Evolutionary conservation across 2,329 filamentous ascomycete species (phyloP).

Genomic region (Alternaria gansuensis): DNA sequence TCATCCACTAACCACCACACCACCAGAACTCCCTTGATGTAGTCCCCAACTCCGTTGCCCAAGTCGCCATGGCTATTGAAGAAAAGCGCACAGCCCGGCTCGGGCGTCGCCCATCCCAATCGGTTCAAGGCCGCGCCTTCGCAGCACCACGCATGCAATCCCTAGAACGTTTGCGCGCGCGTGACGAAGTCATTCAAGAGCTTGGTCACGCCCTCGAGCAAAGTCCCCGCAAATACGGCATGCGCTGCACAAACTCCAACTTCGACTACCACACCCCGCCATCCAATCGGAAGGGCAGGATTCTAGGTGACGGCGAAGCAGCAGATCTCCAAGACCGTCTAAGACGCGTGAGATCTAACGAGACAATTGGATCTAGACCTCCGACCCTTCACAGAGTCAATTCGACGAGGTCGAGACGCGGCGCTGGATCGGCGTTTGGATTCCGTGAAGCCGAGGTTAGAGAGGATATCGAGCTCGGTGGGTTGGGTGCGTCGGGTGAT

Average conservation of each 20-base stretch:
- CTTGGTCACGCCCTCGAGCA: constrained; percentile 54
- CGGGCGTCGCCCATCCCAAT: constrained; percentile 50
- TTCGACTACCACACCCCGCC: constrained; percentile 49
- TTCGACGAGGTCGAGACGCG: constrained; percentile 37
- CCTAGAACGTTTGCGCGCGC: constrained; percentile 57
- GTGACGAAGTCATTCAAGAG: constrained; percentile 54
- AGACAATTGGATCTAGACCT: constrained; percentile 38
- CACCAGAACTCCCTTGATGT: constrained; percentile 63
- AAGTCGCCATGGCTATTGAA: constrained; percentile 65
- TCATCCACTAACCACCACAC: background rate
- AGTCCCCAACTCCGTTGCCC: constrained; percentile 63
- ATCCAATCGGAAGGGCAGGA: constrained; percentile 47
- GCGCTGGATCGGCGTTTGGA: constrained; percentile 40
- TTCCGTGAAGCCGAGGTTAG: constrained; percentile 51
- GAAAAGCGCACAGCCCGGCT: constrained; percentile 56
- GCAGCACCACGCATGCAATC: constrained; percentile 62
- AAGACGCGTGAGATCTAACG: constrained; percentile 45
- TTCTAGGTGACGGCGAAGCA: constrained; percentile 42
- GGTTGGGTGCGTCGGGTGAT: constrained; percentile 35
- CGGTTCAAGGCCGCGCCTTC: constrained; percentile 62
- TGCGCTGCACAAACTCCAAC: constrained; percentile 37
- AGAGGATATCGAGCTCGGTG: constrained; percentile 49
- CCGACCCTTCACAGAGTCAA: constrained; percentile 30
- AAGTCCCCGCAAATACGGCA: constrained; percentile 56
- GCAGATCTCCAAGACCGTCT: constrained; percentile 43